Evolutionary conservation across 345 rosid species (phyloP).

Genomic region (Litchi chinensis): DNA sequence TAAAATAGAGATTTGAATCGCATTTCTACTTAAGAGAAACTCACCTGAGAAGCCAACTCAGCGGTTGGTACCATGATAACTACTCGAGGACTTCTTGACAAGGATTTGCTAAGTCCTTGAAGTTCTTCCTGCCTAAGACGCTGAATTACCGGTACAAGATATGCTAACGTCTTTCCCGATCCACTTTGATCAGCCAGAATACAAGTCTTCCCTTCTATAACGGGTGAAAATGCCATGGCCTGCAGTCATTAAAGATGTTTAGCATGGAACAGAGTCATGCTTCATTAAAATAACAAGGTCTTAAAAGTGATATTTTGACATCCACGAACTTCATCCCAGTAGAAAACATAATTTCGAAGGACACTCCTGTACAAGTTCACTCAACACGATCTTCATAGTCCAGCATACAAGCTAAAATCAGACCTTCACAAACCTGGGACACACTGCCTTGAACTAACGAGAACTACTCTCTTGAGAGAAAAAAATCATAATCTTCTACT

Average conservation of each 20-base stretch:
- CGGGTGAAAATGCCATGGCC: constrained; percentile 88
- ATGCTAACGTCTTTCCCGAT: constrained; percentile 95
- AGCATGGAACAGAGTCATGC: constrained; percentile 6
- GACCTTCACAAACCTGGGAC: background rate
- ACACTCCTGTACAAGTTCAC: constrained; percentile 1
- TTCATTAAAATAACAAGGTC: background rate
- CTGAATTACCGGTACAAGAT: constrained; percentile 81
- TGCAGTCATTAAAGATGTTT: constrained; percentile 37
- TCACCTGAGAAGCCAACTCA: constrained; percentile 95
- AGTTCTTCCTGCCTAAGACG: constrained; percentile 88
- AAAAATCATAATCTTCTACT: background rate
- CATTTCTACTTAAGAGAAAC: constrained; percentile 13
- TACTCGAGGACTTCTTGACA: constrained; percentile 66
- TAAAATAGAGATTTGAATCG: background rate
- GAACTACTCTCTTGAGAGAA: background rate
- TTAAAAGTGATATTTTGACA: background rate
- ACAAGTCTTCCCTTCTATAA: constrained; percentile 75
- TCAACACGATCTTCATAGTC: background rate
- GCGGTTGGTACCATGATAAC: constrained; percentile 89
- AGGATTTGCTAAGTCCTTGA: constrained; percentile 59
- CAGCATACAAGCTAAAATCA: background rate
- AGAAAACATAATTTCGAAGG: background rate
- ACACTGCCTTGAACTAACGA: background rate
- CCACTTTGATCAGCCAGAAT: constrained; percentile 98
- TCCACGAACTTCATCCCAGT: background rate